phyloP scores from a whole-genome alignment of 2,329 filamentous ascomycete species.

The Clonostachys rhizophaga region DNA sequence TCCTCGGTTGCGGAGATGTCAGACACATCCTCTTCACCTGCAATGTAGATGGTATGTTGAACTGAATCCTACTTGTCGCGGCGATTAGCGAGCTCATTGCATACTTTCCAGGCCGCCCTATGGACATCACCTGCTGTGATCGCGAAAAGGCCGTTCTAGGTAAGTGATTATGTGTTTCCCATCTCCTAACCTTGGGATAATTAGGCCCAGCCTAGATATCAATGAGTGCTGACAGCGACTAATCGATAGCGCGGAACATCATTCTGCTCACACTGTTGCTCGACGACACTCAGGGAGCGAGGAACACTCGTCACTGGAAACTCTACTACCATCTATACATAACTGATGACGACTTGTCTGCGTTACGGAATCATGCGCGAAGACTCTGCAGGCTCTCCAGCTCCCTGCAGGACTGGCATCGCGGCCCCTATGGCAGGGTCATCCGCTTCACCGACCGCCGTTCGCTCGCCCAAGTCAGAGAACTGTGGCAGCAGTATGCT shows the following conservation, averaged over 20 bases:
- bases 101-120: slow-evolving; percentile 11
- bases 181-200: no score
- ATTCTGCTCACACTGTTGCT: slow-evolving; percentile 45
- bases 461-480: slow-evolving; percentile 33
- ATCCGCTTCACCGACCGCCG: slow-evolving; percentile 43
- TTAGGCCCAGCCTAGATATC: no score
- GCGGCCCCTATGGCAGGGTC: slow-evolving; percentile 31
- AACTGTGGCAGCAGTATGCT: slow-evolving; percentile 26
- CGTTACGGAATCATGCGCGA: slow-evolving; percentile 33
- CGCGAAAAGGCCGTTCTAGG: slow-evolving; percentile 42
- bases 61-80: slow-evolving; percentile 7
- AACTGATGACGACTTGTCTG: slow-evolving; percentile 21
- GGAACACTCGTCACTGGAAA: slow-evolving; percentile 37
- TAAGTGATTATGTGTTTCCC: slow-evolving; percentile 13
- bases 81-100: slow-evolving; percentile 5
- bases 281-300: slow-evolving; percentile 17
- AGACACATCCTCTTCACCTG: slow-evolving; percentile 51
- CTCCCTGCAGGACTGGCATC: slow-evolving; percentile 37
- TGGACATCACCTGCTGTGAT: slow-evolving; percentile 56
- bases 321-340: slow-evolving; percentile 51
- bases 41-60: slow-evolving; percentile 33
- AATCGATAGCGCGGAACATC: slow-evolving; percentile 45
- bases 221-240: no score
- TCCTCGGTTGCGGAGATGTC: slow-evolving; percentile 50
- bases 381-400: slow-evolving; percentile 32